Evolutionary conservation across 768 basidiomycete species (phyloP), one percentile per base, ranked within the genome.

Genomic region (Tricholoma furcatifolium): DNA sequence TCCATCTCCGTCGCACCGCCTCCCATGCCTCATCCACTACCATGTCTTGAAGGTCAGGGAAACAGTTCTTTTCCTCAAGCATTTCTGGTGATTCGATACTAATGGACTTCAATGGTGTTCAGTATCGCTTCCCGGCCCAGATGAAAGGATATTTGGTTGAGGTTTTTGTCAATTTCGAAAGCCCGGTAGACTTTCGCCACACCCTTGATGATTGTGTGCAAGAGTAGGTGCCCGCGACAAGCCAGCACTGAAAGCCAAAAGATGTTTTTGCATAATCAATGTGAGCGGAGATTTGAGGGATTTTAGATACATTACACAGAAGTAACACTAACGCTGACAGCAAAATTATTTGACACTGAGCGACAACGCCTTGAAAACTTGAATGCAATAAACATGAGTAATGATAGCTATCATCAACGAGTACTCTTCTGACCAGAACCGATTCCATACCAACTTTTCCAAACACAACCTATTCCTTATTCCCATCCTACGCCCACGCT

Each of bases 181-280:
- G 39, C 35, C 18, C 34, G 17, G 18, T 60, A 57, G 7, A 43
- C 50, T 11, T 18, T 32, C 6, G 52, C 47, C n/a, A 51, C 60
- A 10, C 17, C 12, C 32, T 58, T 57, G 51, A 61, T 58, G 35
- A 53, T 38, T n/a, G 49, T 47, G 1, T 54, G 53, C 18, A 54
- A 49, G 10, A 61, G 23, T 4, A 53, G 56, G 9, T 20, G 36
- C 6, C 47, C 47, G 11, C 24, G 17, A 9, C 34, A 31, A 18
- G 34, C 23, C 4, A 56, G 38, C 5, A 21, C 27, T 34, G 52
- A 41, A 24, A 58, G 24, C 57, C 54, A 62, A 51, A 64, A 64
- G 2, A 64, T 46, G 6, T 59, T 55, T n/a, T 35, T 64, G 56
- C 32, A 62, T 34, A 10, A 64, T 53, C 3, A 64, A 36, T 1